Percentiles rank a stretch among this genome's conserved stretches.
phyloP scores from a whole-genome alignment of 257 asterid species.

The Fraxinus pennsylvanica region DNA sequence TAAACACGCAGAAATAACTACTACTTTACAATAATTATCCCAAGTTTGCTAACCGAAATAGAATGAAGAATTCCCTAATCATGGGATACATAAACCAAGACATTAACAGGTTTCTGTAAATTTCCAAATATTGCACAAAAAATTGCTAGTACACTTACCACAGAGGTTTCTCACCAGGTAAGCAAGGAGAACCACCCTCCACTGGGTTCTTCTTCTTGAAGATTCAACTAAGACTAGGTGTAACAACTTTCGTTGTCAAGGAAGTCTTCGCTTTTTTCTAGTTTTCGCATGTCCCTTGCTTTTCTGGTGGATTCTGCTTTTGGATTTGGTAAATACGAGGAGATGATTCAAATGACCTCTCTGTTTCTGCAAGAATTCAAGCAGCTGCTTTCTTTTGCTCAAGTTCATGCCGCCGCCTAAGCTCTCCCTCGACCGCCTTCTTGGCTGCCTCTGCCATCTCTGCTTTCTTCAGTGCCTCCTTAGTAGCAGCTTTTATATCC shows the following conservation, averaged over 20 bases:
- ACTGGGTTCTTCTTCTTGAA: conserved; percentile 69
- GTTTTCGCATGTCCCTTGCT: conserved; percentile 37
- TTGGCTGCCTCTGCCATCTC: conserved; percentile 92
- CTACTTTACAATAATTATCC: neutral
- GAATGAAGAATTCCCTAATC: neutral
- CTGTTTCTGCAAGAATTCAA: conserved; percentile 64
- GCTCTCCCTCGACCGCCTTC: conserved; percentile 88
- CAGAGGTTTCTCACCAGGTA: conserved; percentile 66
- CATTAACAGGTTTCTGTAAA: neutral
- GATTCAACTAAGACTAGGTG: conserved; percentile 61
- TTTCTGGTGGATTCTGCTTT: conserved; percentile 40
- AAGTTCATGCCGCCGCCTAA: conserved; percentile 78
- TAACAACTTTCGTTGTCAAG: conserved; percentile 53
- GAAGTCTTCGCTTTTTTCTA: conserved; percentile 60
- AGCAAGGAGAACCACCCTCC: conserved; percentile 69
- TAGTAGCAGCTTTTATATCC: conserved; percentile 57
- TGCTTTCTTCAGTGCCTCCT: conserved; percentile 71
- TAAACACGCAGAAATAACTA: neutral
- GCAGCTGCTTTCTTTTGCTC: conserved; percentile 85
- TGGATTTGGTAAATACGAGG: conserved; percentile 40
- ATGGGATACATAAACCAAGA: neutral
- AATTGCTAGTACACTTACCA: conserved; percentile 38
- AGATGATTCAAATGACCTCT: conserved; percentile 46
- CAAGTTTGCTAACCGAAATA: neutral
- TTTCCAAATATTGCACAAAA: neutral